Evolutionary conservation across 768 basidiomycete genomes (phyloP).

Genomic region (Podaxis sp.): DNA sequence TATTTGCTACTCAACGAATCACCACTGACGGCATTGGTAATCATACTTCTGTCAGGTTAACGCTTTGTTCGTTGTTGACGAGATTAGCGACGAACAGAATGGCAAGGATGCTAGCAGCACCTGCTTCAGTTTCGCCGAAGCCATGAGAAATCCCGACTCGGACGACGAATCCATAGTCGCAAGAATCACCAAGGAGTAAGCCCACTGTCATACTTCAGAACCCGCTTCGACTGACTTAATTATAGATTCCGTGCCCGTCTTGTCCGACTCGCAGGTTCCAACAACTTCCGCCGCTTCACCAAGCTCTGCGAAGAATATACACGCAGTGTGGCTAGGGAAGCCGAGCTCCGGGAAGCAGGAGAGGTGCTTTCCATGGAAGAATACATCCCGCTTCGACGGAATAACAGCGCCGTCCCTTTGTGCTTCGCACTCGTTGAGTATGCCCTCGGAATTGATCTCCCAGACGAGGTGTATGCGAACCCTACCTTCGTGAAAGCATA

Average conservation of each 20-base stretch:
- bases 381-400: slow-evolving; percentile 59
- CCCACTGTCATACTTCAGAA: slow-evolving; percentile 11
- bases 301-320: slow-evolving; percentile 55
- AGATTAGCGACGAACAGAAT: slow-evolving; percentile 65
- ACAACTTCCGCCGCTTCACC: slow-evolving; percentile 47
- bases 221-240: not conserved
- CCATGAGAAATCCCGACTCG: slow-evolving; percentile 50
- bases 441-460: slow-evolving; percentile 58
- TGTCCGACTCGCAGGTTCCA: slow-evolving; percentile 42
- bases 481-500: slow-evolving; percentile 51
- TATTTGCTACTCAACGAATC: not conserved
- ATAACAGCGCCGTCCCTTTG: slow-evolving; percentile 65
- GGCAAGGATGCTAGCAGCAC: slow-evolving; percentile 53
- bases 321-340: slow-evolving; percentile 56
- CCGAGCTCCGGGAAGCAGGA: slow-evolving; percentile 55
- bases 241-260: slow-evolving; percentile 54
- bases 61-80: slow-evolving; percentile 64
- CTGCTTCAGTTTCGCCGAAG: slow-evolving; percentile 49
- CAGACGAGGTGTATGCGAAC: slow-evolving; percentile 59
- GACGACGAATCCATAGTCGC: slow-evolving; percentile 56
- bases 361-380: slow-evolving; percentile 52
- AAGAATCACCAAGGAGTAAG: slow-evolving; percentile 61
- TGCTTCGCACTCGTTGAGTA: slow-evolving; percentile 66
- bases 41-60: slow-evolving; percentile 38
- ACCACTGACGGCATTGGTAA: slow-evolving; percentile 4